Conservation (phyloP, 2,329 filamentous ascomycete species). For the Fusarium falciforme region DNA sequence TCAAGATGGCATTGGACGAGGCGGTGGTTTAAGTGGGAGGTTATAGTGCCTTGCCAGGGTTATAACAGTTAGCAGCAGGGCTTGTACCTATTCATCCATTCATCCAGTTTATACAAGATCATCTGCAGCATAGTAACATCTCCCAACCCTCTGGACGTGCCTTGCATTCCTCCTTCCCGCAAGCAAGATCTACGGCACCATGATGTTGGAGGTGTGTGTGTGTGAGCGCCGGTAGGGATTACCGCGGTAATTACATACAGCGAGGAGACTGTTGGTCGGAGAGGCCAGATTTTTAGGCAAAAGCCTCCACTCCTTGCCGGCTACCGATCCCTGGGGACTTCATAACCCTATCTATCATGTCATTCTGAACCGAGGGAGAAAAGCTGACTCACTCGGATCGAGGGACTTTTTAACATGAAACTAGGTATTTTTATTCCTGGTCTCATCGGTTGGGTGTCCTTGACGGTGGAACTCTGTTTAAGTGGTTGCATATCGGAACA, state of each 20-base stretch:
- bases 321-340: slow-evolving; percentile 10
- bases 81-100: not conserved
- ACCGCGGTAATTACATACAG: not conserved
- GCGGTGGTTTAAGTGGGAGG: slow-evolving; percentile 9
- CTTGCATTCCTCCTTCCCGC: slow-evolving; percentile 21
- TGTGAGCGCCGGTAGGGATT: not conserved
- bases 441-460: not conserved
- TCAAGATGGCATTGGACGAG: slow-evolving; percentile 11
- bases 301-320: slow-evolving; percentile 36
- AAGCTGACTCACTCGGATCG: slow-evolving; percentile 19
- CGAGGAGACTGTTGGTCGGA: not conserved
- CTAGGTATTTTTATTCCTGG: not conserved
- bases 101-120: not conserved
- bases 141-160: slow-evolving; percentile 12
- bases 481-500: slow-evolving; percentile 33
- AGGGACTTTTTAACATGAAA: slow-evolving; percentile 19
- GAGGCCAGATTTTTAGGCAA: slow-evolving; percentile 35
- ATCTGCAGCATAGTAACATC: not conserved
- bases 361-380: not conserved
- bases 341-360: slow-evolving; percentile 9
- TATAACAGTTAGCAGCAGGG: not conserved
- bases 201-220: not conserved
- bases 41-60: not conserved
- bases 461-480: slow-evolving; percentile 2
- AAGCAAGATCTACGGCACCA: slow-evolving; percentile 17